Evolutionary conservation across 495 filamentous ascomycete species (phyloP), one percentile per base, ranked within the genome.

Genomic region (Penicillium dipodomyicola): DNA sequence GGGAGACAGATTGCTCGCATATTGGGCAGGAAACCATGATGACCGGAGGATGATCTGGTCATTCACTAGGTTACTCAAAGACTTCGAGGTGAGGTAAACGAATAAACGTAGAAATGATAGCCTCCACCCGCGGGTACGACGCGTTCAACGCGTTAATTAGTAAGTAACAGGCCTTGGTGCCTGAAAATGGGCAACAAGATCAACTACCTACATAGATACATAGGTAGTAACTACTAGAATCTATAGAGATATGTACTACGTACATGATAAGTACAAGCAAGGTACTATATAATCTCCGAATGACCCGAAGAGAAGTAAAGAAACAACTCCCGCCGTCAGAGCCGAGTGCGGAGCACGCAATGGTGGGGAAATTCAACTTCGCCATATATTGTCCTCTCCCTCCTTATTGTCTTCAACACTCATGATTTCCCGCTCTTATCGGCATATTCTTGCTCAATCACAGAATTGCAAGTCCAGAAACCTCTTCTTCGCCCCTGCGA

Each of bases 1-100:
- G 76, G 49, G 85, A 82, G 59, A 97, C 92, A 40, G 80, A 75
- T 58, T 90, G 88, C 48, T 81, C 77, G 73, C 94, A 98, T 54
- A 92, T 89, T 6, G 94, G 94, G 67, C 94, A 98, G 54, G 81
- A 80, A 32, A 98, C 92, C 85, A 89, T 91, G 32, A 20, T 67
- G 61, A 14, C 49, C 12, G 17, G 35, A 37, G 23, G 42, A 19
- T 52, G 40, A 43, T 20, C 9, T 46, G 40, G 42, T 46, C 15
- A 57, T 45, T 49, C 46, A 37, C 22, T 25, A n/a, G 9, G 9
- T 48, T 32, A 32, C 45, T 29, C 17, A 20, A 17, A 32, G 9
- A 17, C 45, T 48, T 48, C 29, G 20, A 48, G 27, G 4, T 19
- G n/a, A 32, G 27, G n/a, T 39, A 39, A 39, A 48, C n/a, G 15